A percentile compares a stretch with the other conserved stretches of the same genome.
Evolutionary conservation across 148 eudicot species (phyloP).

Genomic region (Nepenthes mirabilis): DNA sequence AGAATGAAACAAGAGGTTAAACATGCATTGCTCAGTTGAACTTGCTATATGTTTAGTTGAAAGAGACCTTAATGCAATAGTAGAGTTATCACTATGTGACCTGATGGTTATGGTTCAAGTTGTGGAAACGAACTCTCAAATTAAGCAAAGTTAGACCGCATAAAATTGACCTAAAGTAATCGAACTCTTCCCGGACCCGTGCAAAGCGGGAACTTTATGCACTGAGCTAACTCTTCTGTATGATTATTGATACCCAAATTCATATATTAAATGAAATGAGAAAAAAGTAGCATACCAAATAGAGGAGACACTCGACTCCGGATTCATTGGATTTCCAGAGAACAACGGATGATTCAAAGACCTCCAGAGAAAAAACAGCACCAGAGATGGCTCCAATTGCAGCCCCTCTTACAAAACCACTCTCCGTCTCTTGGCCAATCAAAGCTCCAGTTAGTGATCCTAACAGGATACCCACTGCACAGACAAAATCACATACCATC

Average conservation of each 20-base stretch:
- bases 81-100: too few relatives aligned
- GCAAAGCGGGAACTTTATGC: too few relatives aligned
- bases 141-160: too few relatives aligned
- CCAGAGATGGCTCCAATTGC: constrained; percentile 99
- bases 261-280: not conserved
- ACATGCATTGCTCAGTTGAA: not conserved
- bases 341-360: constrained; percentile 78
- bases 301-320: constrained; percentile 77
- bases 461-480: constrained; percentile 83
- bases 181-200: too few relatives aligned
- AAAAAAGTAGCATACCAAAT: constrained; percentile 35
- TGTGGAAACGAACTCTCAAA: too few relatives aligned
- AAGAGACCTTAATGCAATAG: too few relatives aligned
- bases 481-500: too few relatives aligned
- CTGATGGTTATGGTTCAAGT: too few relatives aligned
- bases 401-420: constrained; percentile 93
- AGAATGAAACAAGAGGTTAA: not conserved
- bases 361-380: constrained; percentile 98
- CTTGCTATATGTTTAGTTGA: too few relatives aligned
- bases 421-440: constrained; percentile 96
- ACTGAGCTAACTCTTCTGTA: too few relatives aligned
- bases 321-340: constrained; percentile 95
- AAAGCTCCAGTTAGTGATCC: constrained; percentile 97
- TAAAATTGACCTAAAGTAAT: too few relatives aligned
- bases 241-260: too few relatives aligned